phyloP scores from a whole-genome alignment of 805 yeast genomes.

The Teunomyces lycoperdinae region DNA sequence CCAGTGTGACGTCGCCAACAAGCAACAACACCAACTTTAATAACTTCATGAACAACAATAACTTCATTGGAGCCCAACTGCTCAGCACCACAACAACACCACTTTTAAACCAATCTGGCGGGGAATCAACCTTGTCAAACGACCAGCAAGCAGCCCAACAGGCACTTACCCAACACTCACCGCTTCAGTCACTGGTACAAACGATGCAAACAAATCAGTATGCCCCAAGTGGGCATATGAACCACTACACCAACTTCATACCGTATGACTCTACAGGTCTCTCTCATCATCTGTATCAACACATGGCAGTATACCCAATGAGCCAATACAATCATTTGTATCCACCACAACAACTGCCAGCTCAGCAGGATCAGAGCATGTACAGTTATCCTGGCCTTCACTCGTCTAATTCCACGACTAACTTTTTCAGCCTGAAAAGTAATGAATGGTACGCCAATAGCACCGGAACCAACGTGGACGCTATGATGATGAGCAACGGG shows the following conservation, averaged over 20 bases:
- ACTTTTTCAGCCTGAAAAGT: constrained; percentile 4
- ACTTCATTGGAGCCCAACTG: constrained; percentile 10
- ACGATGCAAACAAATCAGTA: not conserved
- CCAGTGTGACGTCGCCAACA: constrained; percentile 2
- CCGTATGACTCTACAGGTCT: constrained; percentile 10
- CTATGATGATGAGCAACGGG: not conserved
- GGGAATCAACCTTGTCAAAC: not conserved
- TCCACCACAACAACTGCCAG: constrained; percentile 5
- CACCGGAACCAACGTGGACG: not conserved
- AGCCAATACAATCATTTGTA: not conserved
- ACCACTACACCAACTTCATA: constrained; percentile 27
- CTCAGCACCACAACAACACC: not conserved
- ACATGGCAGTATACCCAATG: constrained; percentile 3
- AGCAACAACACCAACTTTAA: constrained; percentile 12
- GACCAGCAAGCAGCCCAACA: constrained; percentile 2
- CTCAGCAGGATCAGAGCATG: constrained; percentile 4
- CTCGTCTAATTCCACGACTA: constrained; percentile 4
- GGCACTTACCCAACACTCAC: constrained; percentile 5
- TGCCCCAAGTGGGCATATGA: constrained; percentile 16
- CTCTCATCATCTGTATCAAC: constrained; percentile 1
- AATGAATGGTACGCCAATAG: not conserved
- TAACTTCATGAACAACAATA: constrained; percentile 21
- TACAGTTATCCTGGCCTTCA: constrained; percentile 6
- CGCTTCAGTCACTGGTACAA: constrained; percentile 4
- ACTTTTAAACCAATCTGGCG: not conserved